Base-by-base conservation (phyloP, 305 asterid species). In the Fraxinus xanthoxyloides region DNA sequence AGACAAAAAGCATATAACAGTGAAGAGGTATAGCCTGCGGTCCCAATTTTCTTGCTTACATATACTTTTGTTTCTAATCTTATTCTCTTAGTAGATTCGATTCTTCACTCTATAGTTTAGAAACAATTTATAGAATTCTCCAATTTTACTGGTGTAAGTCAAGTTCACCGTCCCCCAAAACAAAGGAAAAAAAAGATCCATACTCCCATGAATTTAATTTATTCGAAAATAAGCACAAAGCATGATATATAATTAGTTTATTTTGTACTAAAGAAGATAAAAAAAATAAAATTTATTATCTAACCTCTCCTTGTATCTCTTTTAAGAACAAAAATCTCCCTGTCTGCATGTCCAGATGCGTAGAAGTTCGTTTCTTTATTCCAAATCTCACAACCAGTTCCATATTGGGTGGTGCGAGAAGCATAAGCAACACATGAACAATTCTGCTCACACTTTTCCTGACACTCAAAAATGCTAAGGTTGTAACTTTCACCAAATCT, bases 401-500 rank as follows among this genome's bases (percentile, higher is more conserved):
- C 85, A 15, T 72, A 69, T 13, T 5, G 75, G 75, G 75, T 23
- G 8, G 76, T 31, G 32, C 31, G 59, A 0, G 59, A 79, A 35
- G 84, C 81, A 85, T 51, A 82, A 40, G 88, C 86, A 79, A 79
- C 65, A 77, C 86, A 85, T 1, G 80, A 82, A 43, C 88, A 85
- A 15, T 82, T 67, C 59, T 56, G 72, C 75, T 17, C 77, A 76
- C 86, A 85, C 84, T 36, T 85, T 3, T 56, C 61, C 77, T 54
- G 67, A 72, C 87, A 85, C 40, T 85, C 85, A 4, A 80, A 82
- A 32, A 76, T 34, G 70, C 85, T 85, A 78, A 82, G 17, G 7
- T 80, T 82, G 21, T 63, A 36, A 43, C 67, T 79, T 10, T 79
- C 85, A 76, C 77, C 77, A 65, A 61, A 36, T 56, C 21, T 75